Conservation (phyloP, 2,329 filamentous ascomycete genomes). For the Claviceps sp. region DNA sequence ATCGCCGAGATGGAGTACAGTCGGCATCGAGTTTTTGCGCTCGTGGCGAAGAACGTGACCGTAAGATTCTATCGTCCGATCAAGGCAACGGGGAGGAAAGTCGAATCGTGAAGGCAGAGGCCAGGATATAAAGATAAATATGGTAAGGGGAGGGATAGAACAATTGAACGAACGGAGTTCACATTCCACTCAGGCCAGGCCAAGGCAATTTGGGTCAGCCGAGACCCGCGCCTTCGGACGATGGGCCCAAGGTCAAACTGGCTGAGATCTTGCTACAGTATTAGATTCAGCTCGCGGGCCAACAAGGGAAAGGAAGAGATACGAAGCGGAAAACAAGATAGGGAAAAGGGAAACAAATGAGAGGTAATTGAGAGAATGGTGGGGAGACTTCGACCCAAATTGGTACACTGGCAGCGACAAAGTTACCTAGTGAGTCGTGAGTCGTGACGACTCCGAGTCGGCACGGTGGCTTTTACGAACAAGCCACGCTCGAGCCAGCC, state of each 20-base stretch:
- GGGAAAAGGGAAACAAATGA: too few species aligned
- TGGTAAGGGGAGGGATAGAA: neutral
- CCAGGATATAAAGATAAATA: neutral
- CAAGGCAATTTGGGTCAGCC: neutral
- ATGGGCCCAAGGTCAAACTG: too few species aligned
- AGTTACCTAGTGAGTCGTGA: too few species aligned
- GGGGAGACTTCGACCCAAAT: too few species aligned
- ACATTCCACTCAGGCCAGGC: neutral
- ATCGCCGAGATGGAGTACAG: neutral
- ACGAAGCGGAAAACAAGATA: too few species aligned
- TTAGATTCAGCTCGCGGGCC: too few species aligned
- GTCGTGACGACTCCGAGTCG: too few species aligned
- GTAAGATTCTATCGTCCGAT: neutral
- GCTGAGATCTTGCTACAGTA: too few species aligned
- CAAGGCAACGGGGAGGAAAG: neutral
- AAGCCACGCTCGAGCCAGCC: neutral
- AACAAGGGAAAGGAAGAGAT: too few species aligned
- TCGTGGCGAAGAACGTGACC: neutral
- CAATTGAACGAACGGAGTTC: neutral
- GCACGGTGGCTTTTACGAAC: neutral
- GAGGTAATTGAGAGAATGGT: too few species aligned
- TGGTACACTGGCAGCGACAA: too few species aligned
- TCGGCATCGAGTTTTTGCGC: conserved; percentile 2
- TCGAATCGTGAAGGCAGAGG: neutral
- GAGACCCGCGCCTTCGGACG: too few species aligned